phyloP scores from a whole-genome alignment of 352 stramenopile genomes.

The Globisporangium barbulae region DNA sequence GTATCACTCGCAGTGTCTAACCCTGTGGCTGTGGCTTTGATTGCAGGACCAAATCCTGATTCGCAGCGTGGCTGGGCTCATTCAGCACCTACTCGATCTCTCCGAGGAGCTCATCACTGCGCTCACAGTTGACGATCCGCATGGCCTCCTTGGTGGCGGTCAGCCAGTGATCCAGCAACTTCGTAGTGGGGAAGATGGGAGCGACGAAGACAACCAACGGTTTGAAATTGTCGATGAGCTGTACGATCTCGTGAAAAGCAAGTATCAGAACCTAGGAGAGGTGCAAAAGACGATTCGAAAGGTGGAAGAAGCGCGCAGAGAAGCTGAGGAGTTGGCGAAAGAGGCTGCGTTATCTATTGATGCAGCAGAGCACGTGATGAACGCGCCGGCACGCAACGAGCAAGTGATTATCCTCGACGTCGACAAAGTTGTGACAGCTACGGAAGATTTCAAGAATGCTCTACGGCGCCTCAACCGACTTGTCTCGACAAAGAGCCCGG shows the following conservation, averaged over 20 bases:
- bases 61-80: constrained; percentile 21
- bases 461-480: constrained; percentile 27
- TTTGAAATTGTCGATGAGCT: constrained; percentile 24
- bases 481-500: constrained; percentile 35
- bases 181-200: background rate
- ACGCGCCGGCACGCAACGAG: background rate
- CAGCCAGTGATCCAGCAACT: background rate
- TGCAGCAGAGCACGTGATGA: background rate
- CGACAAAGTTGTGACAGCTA: constrained; percentile 21
- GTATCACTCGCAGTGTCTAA: background rate
- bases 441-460: constrained; percentile 33
- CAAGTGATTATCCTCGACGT: constrained; percentile 30
- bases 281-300: constrained; percentile 13
- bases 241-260: constrained; percentile 22
- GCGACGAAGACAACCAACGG: background rate
- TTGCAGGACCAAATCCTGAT: constrained; percentile 40
- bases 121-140: constrained; percentile 11
- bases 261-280: constrained; percentile 20
- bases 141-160: constrained; percentile 8
- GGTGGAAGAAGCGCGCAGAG: constrained; percentile 6
- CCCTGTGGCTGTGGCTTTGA: background rate
- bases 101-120: constrained; percentile 26
- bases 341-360: background rate
- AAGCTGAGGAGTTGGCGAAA: constrained; percentile 5
- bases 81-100: constrained; percentile 34